A percentile compares a stretch with the other conserved stretches of the same genome.
These are phyloP conservation scores for Ziziphus jujuba DNA, from an alignment of 306 rosid species.

Conservation along the genomic window DNA sequence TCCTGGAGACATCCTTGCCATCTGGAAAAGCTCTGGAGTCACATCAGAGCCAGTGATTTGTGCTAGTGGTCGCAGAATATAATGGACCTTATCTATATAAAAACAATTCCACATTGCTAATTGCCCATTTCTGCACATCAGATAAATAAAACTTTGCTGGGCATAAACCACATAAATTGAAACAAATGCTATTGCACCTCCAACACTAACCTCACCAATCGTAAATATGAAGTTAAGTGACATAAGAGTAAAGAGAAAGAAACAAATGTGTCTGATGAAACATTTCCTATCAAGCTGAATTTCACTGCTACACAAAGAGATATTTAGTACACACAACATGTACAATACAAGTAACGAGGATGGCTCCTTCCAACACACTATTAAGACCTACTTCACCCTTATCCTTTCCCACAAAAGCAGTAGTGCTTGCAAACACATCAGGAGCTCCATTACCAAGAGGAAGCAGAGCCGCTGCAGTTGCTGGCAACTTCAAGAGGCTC, in stretches of 20 bases:
- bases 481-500: slow-evolving; percentile 80
- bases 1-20: slow-evolving; percentile 24
- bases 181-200: slow-evolving; percentile 61
- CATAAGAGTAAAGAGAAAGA: slow-evolving; percentile 65
- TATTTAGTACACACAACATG: slow-evolving; percentile 77
- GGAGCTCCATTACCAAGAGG: slow-evolving; percentile 99
- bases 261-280: slow-evolving; percentile 83
- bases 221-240: slow-evolving; percentile 62
- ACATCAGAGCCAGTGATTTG: slow-evolving; percentile 15
- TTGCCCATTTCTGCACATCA: slow-evolving; percentile 24
- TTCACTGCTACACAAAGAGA: slow-evolving; percentile 68
- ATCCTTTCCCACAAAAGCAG: slow-evolving; percentile 85
- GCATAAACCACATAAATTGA: slow-evolving; percentile 79
- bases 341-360: slow-evolving; percentile 89
- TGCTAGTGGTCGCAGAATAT: neutral
- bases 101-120: slow-evolving; percentile 24
- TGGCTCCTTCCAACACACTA: slow-evolving; percentile 94
- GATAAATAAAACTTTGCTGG: no score
- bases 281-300: slow-evolving; percentile 68
- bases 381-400: slow-evolving; percentile 87
- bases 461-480: slow-evolving; percentile 94
- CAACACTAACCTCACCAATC: slow-evolving; percentile 63
- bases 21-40: slow-evolving; percentile 22
- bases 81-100: neutral
- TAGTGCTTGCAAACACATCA: slow-evolving; percentile 94